Conservation (phyloP, 2,329 filamentous ascomycete species). For the Talaromyces verruculosus region DNA sequence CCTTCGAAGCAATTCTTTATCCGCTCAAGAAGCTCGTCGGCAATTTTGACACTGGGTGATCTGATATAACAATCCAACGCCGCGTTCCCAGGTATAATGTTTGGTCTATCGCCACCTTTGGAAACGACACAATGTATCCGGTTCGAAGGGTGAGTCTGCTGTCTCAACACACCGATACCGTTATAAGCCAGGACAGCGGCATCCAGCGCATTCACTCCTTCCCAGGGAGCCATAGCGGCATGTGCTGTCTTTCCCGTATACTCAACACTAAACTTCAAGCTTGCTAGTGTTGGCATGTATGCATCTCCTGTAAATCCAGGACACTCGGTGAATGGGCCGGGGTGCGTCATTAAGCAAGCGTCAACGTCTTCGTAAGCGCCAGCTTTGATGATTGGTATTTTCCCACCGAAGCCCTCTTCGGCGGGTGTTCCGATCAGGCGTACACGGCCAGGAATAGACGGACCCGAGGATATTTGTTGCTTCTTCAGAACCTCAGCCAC, state of each 20-base stretch:
- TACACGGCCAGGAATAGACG: background rate
- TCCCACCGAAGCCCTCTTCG: slow-evolving; percentile 5
- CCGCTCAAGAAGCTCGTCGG: background rate
- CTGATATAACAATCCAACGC: slow-evolving; percentile 8
- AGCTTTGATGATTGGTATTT: background rate
- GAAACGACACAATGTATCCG: slow-evolving; percentile 7
- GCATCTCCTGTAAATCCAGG: slow-evolving; percentile 5
- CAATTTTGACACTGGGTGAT: slow-evolving; percentile 9
- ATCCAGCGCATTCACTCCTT: slow-evolving; percentile 5
- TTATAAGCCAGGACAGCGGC: slow-evolving; percentile 9
- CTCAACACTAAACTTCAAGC: slow-evolving; percentile 1
- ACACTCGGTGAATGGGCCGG: slow-evolving; percentile 1
- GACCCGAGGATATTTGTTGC: background rate
- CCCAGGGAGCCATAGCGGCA: slow-evolving; percentile 4
- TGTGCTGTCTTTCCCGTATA: slow-evolving; percentile 1
- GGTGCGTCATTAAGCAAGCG: slow-evolving; percentile 8
- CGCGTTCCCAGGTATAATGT: background rate
- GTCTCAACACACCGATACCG: background rate
- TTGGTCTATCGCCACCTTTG: slow-evolving; percentile 1
- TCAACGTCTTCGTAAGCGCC: slow-evolving; percentile 5
- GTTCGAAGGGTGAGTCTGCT: slow-evolving; percentile 5
- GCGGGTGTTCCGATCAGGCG: slow-evolving; percentile 2
- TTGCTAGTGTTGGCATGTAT: slow-evolving; percentile 8
- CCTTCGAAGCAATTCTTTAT: background rate
- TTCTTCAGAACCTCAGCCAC: background rate